Conservation (phyloP, 208 protist genomes). For the Dictyostelium gargantuum region DNA sequence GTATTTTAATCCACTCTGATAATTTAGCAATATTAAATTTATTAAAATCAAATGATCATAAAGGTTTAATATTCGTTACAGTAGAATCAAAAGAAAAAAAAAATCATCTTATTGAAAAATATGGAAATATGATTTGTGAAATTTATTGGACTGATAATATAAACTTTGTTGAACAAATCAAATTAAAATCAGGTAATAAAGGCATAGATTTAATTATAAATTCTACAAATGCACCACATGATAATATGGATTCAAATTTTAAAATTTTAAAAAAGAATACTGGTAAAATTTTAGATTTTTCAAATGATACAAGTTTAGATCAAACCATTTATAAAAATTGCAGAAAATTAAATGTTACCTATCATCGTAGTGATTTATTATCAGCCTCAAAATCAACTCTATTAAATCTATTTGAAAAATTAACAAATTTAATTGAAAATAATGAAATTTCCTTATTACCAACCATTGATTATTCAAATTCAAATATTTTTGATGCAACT, state of each 20-base stretch:
- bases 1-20: conserved; percentile 77
- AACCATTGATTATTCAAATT: not conserved
- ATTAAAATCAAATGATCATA: conserved; percentile 37
- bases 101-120: conserved; percentile 31
- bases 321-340: not conserved
- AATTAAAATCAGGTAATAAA: not conserved
- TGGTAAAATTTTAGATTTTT: not conserved
- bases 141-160: not conserved
- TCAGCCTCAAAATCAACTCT: not conserved
- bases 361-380: not conserved
- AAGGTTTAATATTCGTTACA: conserved; percentile 51
- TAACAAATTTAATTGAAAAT: not conserved
- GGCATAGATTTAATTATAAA: conserved; percentile 40
- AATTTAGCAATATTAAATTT: conserved; percentile 63
- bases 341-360: not conserved
- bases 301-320: not conserved
- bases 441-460: not conserved
- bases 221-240: not conserved
- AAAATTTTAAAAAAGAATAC: not conserved
- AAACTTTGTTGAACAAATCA: not conserved
- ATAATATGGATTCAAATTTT: not conserved
- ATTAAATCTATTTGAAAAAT: not conserved
- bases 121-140: not conserved
- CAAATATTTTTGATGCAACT: not conserved
- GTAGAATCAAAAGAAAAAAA: conserved; percentile 62